Conservation (phyloP, 371 early-diverging fungal genomes). For the Smittium mucronatum region DNA sequence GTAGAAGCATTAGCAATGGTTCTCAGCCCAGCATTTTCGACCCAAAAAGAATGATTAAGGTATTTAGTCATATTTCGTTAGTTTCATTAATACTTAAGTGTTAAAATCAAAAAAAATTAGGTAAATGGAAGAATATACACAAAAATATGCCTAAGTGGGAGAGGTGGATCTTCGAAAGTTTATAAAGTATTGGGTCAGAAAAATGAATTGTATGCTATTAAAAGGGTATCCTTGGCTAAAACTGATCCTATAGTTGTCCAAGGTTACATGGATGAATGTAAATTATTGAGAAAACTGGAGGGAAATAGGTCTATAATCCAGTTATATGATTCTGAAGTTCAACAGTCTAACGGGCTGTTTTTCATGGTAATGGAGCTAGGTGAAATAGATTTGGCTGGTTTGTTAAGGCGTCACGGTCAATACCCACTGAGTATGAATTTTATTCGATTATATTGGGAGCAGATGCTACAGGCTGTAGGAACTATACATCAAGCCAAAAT, state of each 20-base stretch:
- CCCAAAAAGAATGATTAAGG: not conserved
- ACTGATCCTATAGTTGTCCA: conserved; percentile 48
- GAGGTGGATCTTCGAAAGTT: conserved; percentile 83
- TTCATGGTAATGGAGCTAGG: conserved; percentile 86
- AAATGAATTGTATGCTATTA: conserved; percentile 68
- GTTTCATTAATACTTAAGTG: no score
- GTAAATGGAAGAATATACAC: conserved; percentile 48
- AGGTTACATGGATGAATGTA: conserved; percentile 74
- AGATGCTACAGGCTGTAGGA: conserved; percentile 88
- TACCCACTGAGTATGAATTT: conserved; percentile 49
- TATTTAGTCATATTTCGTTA: no score
- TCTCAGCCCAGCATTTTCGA: not conserved
- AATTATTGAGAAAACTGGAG: conserved; percentile 50
- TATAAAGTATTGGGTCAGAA: conserved; percentile 64
- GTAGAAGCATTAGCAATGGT: no score
- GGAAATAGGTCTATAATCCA: conserved; percentile 56
- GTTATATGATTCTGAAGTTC: conserved; percentile 62
- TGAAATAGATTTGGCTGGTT: conserved; percentile 73
- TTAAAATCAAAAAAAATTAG: no score
- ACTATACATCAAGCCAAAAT: conserved; percentile 76
- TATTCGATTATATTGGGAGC: conserved; percentile 71
- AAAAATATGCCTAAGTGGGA: conserved; percentile 54
- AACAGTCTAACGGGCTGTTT: conserved; percentile 40
- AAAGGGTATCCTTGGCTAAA: conserved; percentile 61
- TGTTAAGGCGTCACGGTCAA: conserved; percentile 42